These are phyloP conservation scores for Exophiala oligosperma DNA, from an alignment of 2,329 filamentous ascomycete species.

Conservation along the genomic window DNA sequence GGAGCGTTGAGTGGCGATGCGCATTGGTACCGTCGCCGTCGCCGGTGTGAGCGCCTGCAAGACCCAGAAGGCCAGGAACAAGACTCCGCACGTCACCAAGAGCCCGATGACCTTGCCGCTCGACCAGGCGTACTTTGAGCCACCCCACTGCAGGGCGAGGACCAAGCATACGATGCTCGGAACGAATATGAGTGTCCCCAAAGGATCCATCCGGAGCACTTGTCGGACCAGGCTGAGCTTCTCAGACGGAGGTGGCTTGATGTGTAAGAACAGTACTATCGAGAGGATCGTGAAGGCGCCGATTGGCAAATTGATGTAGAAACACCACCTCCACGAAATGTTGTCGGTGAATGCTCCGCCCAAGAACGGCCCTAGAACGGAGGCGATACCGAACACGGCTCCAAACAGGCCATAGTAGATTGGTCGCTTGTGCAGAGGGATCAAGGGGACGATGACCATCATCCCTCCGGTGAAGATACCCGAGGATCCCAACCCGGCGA, in stretches of 20 bases:
- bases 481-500: constrained; percentile 41
- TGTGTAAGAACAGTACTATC: constrained; percentile 3
- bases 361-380: constrained; percentile 43
- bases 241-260: constrained; percentile 22
- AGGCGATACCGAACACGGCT: constrained; percentile 39
- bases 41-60: constrained; percentile 22
- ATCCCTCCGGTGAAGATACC: constrained; percentile 41
- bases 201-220: constrained; percentile 48
- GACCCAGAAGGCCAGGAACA: constrained; percentile 11
- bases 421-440: constrained; percentile 40
- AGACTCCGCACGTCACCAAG: constrained; percentile 11
- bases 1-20: constrained; percentile 17
- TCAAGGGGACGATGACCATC: constrained; percentile 39
- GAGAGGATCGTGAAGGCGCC: constrained; percentile 32
- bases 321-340: constrained; percentile 42
- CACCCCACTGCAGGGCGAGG: constrained; percentile 60
- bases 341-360: constrained; percentile 43
- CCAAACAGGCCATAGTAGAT: constrained; percentile 40
- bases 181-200: constrained; percentile 63
- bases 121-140: constrained; percentile 30
- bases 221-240: constrained; percentile 8
- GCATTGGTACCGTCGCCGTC: constrained; percentile 29
- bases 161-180: constrained; percentile 60
- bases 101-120: constrained; percentile 21
- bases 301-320: constrained; percentile 37